Evolutionary conservation across 192 early-diverging fungal genomes (phyloP).

Genomic region (Coemansia sp.): DNA sequence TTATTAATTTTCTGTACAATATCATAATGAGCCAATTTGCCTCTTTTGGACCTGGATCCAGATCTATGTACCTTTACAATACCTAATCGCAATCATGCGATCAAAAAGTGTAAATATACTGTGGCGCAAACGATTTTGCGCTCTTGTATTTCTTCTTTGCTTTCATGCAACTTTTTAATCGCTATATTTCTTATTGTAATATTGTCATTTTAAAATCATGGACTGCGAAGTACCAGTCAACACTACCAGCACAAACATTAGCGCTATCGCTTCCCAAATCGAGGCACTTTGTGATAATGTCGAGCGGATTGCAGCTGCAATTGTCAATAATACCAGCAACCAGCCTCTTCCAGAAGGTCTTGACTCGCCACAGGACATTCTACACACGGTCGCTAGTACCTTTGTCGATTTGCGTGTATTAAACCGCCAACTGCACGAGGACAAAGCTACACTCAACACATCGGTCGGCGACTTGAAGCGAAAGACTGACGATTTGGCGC

Average conservation of each 20-base stretch:
- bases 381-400: conserved; percentile 23
- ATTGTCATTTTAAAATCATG: not conserved
- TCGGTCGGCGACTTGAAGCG: conserved; percentile 33
- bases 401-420: conserved; percentile 39
- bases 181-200: not conserved
- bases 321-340: not conserved
- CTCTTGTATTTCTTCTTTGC: not conserved
- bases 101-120: not conserved
- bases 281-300: conserved; percentile 3
- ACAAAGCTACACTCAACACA: conserved; percentile 18
- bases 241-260: not conserved
- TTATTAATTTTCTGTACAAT: not conserved
- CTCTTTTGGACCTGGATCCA: not conserved
- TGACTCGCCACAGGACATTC: conserved; percentile 15
- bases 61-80: not conserved
- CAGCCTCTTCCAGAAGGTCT: not conserved
- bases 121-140: not conserved
- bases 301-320: conserved; percentile 2
- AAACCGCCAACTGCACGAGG: conserved; percentile 41
- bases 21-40: not conserved
- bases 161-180: not conserved
- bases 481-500: conserved; percentile 32
- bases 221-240: not conserved
- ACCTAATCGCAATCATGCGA: not conserved
- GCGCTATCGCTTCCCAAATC: not conserved